A percentile compares a stretch with the other conserved stretches of the same genome.
Conservation (phyloP, 345 rosid species). For the Citrus reticulata region DNA sequence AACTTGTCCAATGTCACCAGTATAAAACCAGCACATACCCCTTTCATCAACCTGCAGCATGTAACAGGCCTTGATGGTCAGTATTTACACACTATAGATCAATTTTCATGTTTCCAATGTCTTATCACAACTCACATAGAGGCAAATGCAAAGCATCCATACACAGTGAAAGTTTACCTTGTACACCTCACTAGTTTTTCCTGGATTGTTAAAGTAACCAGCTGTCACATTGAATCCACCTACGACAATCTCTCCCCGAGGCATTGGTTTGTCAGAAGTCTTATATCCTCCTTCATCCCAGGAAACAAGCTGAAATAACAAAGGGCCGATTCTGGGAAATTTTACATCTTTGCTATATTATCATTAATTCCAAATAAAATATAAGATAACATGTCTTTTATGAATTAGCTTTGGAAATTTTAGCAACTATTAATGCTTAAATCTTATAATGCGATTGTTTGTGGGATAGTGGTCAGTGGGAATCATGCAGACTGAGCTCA, state of each 20-base stretch:
- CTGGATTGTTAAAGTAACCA: slow-evolving; percentile 79
- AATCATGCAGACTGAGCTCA: background rate
- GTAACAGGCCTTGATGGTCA: background rate
- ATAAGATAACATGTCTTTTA: background rate
- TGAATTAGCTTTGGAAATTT: background rate
- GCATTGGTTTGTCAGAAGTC: slow-evolving; percentile 76
- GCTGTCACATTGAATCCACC: slow-evolving; percentile 78
- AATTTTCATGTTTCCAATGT: background rate
- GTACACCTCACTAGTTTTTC: slow-evolving; percentile 74
- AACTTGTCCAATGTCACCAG: slow-evolving; percentile 80
- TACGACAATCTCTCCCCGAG: slow-evolving; percentile 84
- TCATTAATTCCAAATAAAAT: background rate
- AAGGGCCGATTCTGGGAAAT: background rate
- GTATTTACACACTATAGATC: background rate
- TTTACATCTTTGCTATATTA: background rate
- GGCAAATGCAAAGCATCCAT: background rate
- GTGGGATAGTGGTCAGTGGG: background rate
- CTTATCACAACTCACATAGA: background rate
- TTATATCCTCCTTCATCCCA: slow-evolving; percentile 91
- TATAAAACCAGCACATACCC: slow-evolving; percentile 83
- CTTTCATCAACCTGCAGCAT: slow-evolving; percentile 69
- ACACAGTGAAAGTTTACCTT: slow-evolving; percentile 40
- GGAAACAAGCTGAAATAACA: slow-evolving; percentile 64
- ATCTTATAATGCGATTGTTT: background rate
- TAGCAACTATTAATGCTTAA: background rate